Conservation (phyloP, 2,329 filamentous ascomycete species). For the Colletotrichum lentis region DNA sequence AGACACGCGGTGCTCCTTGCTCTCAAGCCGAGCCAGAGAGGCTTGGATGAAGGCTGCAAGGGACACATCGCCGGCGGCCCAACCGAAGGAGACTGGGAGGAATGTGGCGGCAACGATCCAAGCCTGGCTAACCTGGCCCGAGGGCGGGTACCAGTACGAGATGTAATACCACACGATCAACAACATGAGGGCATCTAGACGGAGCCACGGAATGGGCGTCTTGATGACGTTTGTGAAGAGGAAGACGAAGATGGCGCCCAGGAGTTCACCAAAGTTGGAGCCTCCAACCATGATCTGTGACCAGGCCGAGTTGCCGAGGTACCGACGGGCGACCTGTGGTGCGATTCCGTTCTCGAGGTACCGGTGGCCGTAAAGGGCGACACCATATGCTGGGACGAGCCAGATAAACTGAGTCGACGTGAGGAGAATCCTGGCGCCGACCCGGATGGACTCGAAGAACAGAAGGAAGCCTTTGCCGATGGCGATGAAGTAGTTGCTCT, state of each 20-base stretch:
- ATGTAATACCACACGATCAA: conserved; percentile 60
- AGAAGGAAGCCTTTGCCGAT: conserved; percentile 19
- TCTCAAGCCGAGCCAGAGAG: conserved; percentile 55
- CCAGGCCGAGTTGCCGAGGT: conserved; percentile 58
- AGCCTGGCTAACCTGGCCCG: conserved; percentile 52
- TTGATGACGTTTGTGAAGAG: conserved; percentile 57
- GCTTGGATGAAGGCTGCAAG: conserved; percentile 61
- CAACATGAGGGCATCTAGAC: conserved; percentile 56
- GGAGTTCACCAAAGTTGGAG: conserved; percentile 59
- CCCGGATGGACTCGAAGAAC: conserved; percentile 53
- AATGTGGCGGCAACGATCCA: conserved; percentile 47
- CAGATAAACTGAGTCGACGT: conserved; percentile 58
- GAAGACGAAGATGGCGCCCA: conserved; percentile 58
- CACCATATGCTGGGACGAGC: conserved; percentile 58
- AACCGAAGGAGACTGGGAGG: conserved; percentile 58
- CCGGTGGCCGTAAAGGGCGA: conserved; percentile 59
- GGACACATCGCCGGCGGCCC: conserved; percentile 61
- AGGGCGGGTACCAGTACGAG: conserved; percentile 54
- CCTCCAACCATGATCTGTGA: conserved; percentile 60
- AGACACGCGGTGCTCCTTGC: conserved; percentile 55
- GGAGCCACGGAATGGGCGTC: conserved; percentile 61
- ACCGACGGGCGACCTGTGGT: conserved; percentile 55
- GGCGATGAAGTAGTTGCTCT: conserved; percentile 18
- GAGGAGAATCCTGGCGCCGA: conserved; percentile 56
- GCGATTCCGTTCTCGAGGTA: conserved; percentile 60